phyloP scores from a whole-genome alignment of 352 stramenopile genomes.

The Pythium guiyangense region DNA sequence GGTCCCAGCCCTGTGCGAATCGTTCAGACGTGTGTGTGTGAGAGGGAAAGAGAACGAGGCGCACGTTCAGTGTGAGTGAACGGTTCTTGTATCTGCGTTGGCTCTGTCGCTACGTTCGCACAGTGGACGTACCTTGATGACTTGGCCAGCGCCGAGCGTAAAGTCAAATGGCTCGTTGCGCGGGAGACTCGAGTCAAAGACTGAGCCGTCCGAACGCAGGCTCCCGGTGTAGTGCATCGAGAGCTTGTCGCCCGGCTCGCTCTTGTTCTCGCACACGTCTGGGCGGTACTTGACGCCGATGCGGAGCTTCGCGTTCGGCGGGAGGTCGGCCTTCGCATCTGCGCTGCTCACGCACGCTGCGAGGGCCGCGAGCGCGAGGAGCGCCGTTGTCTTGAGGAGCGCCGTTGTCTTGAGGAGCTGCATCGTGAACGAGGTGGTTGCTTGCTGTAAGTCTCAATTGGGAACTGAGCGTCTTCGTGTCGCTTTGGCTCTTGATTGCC shows the following conservation, averaged over 20 bases:
- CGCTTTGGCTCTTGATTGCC: too few relatives aligned
- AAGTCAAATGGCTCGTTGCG: constrained; percentile 94
- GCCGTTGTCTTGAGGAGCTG: constrained; percentile 32
- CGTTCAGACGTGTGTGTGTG: too few relatives aligned
- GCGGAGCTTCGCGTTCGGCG: constrained; percentile 59
- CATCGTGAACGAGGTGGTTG: too few relatives aligned
- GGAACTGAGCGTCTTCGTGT: not conserved
- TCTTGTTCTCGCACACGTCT: constrained; percentile 65
- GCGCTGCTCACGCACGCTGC: constrained; percentile 15
- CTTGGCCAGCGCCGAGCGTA: constrained; percentile 89
- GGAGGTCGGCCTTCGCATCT: constrained; percentile 68
- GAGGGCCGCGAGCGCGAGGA: constrained; percentile 25
- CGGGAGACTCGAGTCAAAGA: constrained; percentile 97
- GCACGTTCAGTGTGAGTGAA: too few relatives aligned
- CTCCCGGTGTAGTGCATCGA: constrained; percentile 96
- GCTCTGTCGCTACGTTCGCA: too few relatives aligned
- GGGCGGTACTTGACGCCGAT: constrained; percentile 80
- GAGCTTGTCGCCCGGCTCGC: constrained; percentile 81
- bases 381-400: too few relatives aligned
- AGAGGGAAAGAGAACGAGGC: too few relatives aligned
- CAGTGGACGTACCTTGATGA: constrained; percentile 90
- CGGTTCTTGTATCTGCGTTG: too few relatives aligned
- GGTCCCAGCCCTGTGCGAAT: constrained; percentile 71
- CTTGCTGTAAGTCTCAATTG: not conserved
- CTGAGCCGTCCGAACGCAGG: constrained; percentile 93